Evolutionary conservation across 495 filamentous ascomycete genomes (phyloP), one percentile per base, ranked within the genome.

Genomic region (Talaromyces proteolyticus): DNA sequence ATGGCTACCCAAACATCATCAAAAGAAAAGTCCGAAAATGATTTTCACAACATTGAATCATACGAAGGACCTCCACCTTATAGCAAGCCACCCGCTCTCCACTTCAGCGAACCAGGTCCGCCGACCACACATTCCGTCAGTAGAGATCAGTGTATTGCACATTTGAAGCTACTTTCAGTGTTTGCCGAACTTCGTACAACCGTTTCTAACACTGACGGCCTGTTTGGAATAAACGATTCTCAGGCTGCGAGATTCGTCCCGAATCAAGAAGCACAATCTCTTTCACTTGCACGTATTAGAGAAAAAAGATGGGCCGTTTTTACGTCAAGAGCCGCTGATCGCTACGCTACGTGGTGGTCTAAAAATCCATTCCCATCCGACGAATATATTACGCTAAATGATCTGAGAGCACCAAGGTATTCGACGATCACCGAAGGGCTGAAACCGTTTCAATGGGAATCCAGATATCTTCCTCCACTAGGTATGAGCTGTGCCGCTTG

Each of bases 241-340:
- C 67, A 57, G 23, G 63, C 57, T 5, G 50, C 4, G 54, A 61
- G 14, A 58, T 62, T 18, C 8, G 29, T 34, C 69, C 67, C 29
- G 18, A 21, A 47, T 0, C 42, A 57, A 23, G 42, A 41, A 17
- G 53, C 58, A 52, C 42, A 56, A 62, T 47, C 55, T 22, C 47
- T 50, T 37, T 22, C 42, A 47, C 4, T 51, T 47, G 76, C 76
- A 29, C 65, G 67, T 29, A 73, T 91, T 25, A 70, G 80, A 24
- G 87, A 94, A 66, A 90, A 91, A 67, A 72, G 87, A 62, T 95
- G 90, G 90, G 78, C 78, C 3, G 61, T 91, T 22, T 93, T 85
- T 58, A 73, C 89, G 17, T 77, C 84, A 16, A 74, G 82, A 43
- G 90, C 89, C 14, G 86, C 81, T 0, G 80, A 86, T 10, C 74